phyloP scores from a whole-genome alignment of 2,329 filamentous ascomycete species.

The Pseudodiploospora longispora region DNA sequence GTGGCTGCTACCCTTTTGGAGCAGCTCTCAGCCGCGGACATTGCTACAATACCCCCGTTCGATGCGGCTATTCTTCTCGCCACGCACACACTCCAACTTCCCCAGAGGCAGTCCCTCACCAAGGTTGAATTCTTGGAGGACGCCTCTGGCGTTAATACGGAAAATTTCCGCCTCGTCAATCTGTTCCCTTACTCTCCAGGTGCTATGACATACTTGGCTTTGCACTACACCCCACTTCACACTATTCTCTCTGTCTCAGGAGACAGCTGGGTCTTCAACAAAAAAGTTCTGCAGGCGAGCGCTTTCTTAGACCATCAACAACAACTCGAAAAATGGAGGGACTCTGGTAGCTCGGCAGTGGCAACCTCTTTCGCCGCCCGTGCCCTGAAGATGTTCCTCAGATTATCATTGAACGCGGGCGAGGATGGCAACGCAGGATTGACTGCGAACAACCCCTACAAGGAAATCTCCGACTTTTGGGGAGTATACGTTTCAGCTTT shows the following conservation, averaged over 20 bases:
- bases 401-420: constrained; percentile 11
- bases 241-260: constrained; percentile 50
- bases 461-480: constrained; percentile 45
- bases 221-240: constrained; percentile 51
- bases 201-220: constrained; percentile 47
- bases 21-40: constrained; percentile 25
- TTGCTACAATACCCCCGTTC: constrained; percentile 27
- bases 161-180: constrained; percentile 21
- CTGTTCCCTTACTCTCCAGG: constrained; percentile 38
- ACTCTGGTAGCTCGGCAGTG: constrained; percentile 35
- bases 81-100: constrained; percentile 29
- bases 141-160: constrained; percentile 14
- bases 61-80: constrained; percentile 35
- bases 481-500: constrained; percentile 48
- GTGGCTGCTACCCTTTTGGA: constrained; percentile 24
- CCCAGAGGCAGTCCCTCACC: constrained; percentile 21
- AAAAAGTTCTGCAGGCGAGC: constrained; percentile 38
- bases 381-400: constrained; percentile 39
- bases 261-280: constrained; percentile 49
- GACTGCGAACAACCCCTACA: constrained; percentile 11
- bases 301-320: constrained; percentile 39
- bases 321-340: constrained; percentile 37
- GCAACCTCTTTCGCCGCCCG: constrained; percentile 44
- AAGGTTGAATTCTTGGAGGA: constrained; percentile 19
- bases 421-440: constrained; percentile 5